Percentiles rank a stretch among this genome's conserved stretches.
phyloP scores from a whole-genome alignment of 192 early-diverging fungal genomes.

The Endogone sp. region DNA sequence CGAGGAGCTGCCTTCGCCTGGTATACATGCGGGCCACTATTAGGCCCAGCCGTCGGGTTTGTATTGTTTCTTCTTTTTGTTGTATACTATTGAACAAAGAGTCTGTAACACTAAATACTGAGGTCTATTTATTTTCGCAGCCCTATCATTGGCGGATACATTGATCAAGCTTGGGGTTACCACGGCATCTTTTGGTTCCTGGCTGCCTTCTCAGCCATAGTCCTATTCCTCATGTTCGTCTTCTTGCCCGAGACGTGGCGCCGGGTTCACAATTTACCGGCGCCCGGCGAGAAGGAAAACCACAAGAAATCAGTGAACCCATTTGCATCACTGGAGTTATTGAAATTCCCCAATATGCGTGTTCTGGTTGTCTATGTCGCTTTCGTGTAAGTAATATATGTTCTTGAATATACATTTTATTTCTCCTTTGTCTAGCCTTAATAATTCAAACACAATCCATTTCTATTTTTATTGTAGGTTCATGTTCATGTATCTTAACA shows the following conservation, averaged over 20 bases:
- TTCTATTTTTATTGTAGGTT: neutral
- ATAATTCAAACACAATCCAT: neutral
- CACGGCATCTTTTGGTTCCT: conserved; percentile 30
- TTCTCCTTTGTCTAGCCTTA: too few species aligned
- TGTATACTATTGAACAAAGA: too few species aligned
- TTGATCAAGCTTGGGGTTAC: conserved; percentile 28
- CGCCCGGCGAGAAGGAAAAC: neutral
- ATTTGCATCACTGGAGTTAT: conserved; percentile 11
- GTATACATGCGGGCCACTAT: conserved; percentile 11
- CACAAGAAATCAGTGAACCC: conserved; percentile 1
- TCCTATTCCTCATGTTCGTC: conserved; percentile 16
- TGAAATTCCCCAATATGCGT: conserved; percentile 21
- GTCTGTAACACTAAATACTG: too few species aligned
- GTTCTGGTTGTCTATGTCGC: conserved; percentile 18
- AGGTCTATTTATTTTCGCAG: too few species aligned
- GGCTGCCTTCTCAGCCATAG: conserved; percentile 9
- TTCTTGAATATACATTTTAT: too few species aligned
- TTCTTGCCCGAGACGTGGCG: conserved; percentile 31
- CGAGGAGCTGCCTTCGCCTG: conserved; percentile 26
- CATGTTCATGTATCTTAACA: conserved; percentile 10
- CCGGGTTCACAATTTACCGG: neutral
- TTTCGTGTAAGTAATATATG: conserved; percentile 23
- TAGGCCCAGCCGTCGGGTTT: conserved; percentile 26
- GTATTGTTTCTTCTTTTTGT: too few species aligned
- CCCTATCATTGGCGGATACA: conserved; percentile 33